A percentile compares a stretch with the other conserved stretches of the same genome.
phyloP scores from a whole-genome alignment of 2,329 filamentous ascomycete species.

The Ilyonectria destructans region DNA sequence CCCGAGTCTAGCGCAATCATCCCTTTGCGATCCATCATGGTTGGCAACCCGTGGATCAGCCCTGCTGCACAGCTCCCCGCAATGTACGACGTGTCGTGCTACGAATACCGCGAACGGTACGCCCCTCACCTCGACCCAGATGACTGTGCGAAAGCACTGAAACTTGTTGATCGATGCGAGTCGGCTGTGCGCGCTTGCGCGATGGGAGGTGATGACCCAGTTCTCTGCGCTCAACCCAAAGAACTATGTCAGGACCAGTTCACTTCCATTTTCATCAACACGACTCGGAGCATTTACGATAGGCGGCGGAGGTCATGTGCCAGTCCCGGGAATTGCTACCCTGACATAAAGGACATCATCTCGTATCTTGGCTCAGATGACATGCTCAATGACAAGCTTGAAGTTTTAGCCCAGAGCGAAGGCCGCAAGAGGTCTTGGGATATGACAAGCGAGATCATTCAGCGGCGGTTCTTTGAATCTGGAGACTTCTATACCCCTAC shows the following conservation, averaged over 20 bases:
- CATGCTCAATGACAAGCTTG: background rate
- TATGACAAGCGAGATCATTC: background rate
- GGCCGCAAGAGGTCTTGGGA: background rate
- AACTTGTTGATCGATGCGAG: no score
- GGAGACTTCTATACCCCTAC: no score
- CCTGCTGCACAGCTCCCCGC: background rate
- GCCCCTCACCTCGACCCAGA: background rate
- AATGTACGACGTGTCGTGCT: slow-evolving; percentile 8
- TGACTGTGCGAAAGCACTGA: no score
- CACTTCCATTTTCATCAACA: no score
- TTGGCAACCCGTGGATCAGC: background rate
- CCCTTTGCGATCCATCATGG: slow-evolving; percentile 8
- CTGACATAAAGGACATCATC: background rate
- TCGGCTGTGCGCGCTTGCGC: no score
- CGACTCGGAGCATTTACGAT: background rate
- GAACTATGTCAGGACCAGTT: no score
- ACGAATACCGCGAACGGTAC: background rate
- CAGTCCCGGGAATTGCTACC: background rate
- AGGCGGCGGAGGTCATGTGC: background rate
- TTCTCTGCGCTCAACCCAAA: no score
- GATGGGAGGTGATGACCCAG: no score
- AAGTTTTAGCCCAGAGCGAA: background rate
- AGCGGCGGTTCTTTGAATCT: no score
- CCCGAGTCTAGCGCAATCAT: background rate
- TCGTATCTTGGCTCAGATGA: background rate